phyloP scores from a whole-genome alignment of 73 alveolate species.

The Effrenium voratum region DNA sequence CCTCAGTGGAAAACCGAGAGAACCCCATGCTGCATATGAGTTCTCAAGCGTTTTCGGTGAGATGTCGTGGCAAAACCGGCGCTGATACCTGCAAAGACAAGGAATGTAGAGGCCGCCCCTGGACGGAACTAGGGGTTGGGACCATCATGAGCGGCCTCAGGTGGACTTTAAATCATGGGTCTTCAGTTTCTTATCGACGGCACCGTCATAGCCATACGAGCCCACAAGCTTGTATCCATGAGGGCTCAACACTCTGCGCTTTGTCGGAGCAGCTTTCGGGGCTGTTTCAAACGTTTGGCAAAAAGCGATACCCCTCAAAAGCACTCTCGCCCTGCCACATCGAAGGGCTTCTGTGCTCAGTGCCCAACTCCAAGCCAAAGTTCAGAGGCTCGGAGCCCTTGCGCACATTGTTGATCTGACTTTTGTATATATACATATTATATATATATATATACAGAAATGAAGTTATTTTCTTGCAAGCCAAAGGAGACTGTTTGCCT shows the following conservation, averaged over 20 bases:
- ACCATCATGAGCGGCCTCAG: too few relatives aligned
- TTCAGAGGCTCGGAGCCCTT: slow-evolving; percentile 82
- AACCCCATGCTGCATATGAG: neutral
- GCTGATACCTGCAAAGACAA: neutral
- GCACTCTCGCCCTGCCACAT: neutral
- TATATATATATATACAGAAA: too few relatives aligned
- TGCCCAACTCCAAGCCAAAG: slow-evolving; percentile 66
- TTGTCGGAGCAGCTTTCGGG: neutral
- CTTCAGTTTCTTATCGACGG: neutral
- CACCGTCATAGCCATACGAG: neutral
- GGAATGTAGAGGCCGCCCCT: too few relatives aligned
- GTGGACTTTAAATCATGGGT: too few relatives aligned
- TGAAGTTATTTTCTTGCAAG: too few relatives aligned
- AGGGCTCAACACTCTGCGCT: neutral
- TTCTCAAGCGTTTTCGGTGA: neutral
- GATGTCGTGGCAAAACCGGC: too few relatives aligned
- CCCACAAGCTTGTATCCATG: neutral
- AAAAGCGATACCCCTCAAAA: too few relatives aligned
- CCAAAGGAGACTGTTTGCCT: too few relatives aligned
- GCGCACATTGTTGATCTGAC: too few relatives aligned
- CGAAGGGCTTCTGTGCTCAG: neutral
- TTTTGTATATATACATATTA: too few relatives aligned
- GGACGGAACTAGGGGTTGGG: too few relatives aligned
- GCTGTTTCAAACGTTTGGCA: neutral
- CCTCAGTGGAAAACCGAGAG: neutral